Base-by-base conservation (phyloP, 805 yeast species). In the Starmera caribaea region DNA sequence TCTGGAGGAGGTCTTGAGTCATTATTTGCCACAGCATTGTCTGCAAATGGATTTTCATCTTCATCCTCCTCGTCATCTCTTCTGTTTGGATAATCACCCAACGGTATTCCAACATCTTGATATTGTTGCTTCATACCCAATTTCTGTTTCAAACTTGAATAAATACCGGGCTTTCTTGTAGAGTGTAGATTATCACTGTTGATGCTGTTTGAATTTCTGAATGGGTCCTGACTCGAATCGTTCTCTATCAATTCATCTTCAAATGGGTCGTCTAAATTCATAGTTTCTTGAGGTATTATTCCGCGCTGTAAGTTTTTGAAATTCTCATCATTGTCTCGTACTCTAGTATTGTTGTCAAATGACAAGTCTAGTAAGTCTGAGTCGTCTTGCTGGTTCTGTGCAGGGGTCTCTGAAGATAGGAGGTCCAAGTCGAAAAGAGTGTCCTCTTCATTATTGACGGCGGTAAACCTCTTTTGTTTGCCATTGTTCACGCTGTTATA, bases 401-500 rank as follows among this genome's bases (percentile, higher is more conserved):
- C 36, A 16, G 38, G n/a, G 7, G 34, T 43, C 42, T n/a, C 45
- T 36, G 16, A 43, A 37, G 40, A 52, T 50, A 63, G 45, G 36
- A 65, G 51, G 42, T 65, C 69, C 16, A 66, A 55, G 44, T 66
- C 71, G 39, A 65, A 66, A 17, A 66, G 49, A 29, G 68, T 60
- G 41, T 61, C 59, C 7, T 57, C 11, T 32, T 37, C 33, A 32
- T 38, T 27, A 34, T 28, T 33, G 5, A 5, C 21, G 12, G 26
- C 26, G 6, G 26, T 21, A 5, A 21, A 21, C 26, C 26, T 7
- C 11, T 29, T 21, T 2, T 8, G 32, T 10, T 30, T 24, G 13
- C 30, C 24, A 13, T 31, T 27, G n/a, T 9, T 24, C 5, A 8
- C 12, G 14, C 16, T 17, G 16, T 34, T 30, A 11, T 16, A 21